phyloP scores from a whole-genome alignment of 306 rosid species.

The Arachis stenosperma region DNA sequence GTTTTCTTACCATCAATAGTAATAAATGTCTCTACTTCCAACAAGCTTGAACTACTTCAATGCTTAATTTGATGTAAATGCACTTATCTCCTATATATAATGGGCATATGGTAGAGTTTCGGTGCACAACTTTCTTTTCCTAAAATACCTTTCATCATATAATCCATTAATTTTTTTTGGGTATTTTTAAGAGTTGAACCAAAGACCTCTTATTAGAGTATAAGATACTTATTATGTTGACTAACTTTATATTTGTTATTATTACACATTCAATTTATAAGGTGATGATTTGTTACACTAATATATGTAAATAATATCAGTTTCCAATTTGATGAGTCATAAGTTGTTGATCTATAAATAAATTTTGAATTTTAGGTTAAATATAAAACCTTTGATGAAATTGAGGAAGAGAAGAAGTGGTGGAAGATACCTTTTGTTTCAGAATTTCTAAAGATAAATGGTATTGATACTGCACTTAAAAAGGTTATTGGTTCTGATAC shows the following conservation, averaged over 20 bases:
- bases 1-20: no score
- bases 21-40: no score
- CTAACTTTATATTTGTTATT: no score
- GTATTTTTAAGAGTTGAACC: no score
- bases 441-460: conserved; percentile 68
- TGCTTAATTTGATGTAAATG: conserved; percentile 35
- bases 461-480: conserved; percentile 74
- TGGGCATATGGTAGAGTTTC: no score
- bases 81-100: neutral
- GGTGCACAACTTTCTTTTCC: no score
- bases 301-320: conserved; percentile 1
- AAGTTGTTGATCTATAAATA: conserved; percentile 34
- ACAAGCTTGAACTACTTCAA: neutral
- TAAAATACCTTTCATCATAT: no score
- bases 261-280: no score
- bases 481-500: conserved; percentile 75
- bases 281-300: no score
- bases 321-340: conserved; percentile 19
- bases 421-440: conserved; percentile 83
- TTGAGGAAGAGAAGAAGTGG: conserved; percentile 77
- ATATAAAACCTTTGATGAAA: conserved; percentile 83
- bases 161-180: no score
- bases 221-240: no score
- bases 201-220: no score
- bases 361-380: conserved; percentile 66